phyloP scores from a whole-genome alignment of 495 filamentous ascomycete species.

The Trichoderma asperelloides region DNA sequence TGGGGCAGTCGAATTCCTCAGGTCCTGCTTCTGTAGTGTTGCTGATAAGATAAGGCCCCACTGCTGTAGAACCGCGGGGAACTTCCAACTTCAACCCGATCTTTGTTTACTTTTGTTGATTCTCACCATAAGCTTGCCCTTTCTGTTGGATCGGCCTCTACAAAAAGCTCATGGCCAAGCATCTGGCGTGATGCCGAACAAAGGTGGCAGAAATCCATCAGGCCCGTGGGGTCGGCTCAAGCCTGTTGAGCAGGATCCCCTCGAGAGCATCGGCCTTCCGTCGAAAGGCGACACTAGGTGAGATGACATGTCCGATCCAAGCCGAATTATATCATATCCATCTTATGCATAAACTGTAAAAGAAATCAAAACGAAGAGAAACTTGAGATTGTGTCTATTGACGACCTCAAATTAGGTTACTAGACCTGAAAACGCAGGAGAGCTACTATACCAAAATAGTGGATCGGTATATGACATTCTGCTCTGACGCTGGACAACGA shows the following conservation, averaged over 20 bases:
- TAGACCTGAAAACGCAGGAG: slow-evolving; percentile 67
- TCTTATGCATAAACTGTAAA: too few species aligned
- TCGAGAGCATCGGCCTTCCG: slow-evolving; percentile 70
- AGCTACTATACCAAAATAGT: slow-evolving; percentile 78
- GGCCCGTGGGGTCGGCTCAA: slow-evolving; percentile 59
- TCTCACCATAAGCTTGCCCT: not conserved
- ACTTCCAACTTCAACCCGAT: not conserved
- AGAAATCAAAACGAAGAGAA: not conserved
- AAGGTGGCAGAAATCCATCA: slow-evolving; percentile 5
- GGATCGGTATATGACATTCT: slow-evolving; percentile 80
- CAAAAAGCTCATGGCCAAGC: not conserved
- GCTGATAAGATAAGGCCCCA: not conserved
- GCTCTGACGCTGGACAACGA: slow-evolving; percentile 53
- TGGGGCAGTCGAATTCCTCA: too few species aligned
- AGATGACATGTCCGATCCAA: slow-evolving; percentile 13
- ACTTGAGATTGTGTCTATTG: not conserved
- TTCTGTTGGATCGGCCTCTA: not conserved
- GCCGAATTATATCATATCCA: not conserved
- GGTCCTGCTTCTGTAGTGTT: not conserved
- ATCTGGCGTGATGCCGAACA: not conserved
- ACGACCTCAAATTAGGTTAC: slow-evolving; percentile 44
- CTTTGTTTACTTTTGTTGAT: not conserved
- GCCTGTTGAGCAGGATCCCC: slow-evolving; percentile 57
- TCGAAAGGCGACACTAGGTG: slow-evolving; percentile 81
- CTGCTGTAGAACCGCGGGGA: not conserved